phyloP scores from a whole-genome alignment of 1,284 basidiomycete genomes.

The Melampsora americana region DNA sequence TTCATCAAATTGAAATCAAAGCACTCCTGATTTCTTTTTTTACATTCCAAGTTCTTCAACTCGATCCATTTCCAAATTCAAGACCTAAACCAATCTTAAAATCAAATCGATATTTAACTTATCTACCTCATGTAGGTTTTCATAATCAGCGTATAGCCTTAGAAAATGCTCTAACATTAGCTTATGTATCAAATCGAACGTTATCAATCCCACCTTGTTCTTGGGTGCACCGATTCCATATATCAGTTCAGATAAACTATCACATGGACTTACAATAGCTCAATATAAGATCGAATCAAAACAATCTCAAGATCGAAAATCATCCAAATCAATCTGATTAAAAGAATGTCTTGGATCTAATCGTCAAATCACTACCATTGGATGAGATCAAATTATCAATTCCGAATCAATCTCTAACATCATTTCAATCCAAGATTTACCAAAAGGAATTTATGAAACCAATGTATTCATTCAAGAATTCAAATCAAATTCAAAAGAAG shows the following conservation, averaged over 20 bases:
- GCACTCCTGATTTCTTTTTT: too few relatives aligned
- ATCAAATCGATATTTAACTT: constrained; percentile 42
- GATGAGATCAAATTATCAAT: constrained; percentile 31
- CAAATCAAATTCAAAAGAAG: not conserved
- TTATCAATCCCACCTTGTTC: constrained; percentile 67
- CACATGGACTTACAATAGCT: constrained; percentile 7
- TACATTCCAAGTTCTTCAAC: not conserved
- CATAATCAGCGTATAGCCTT: constrained; percentile 78
- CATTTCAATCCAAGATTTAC: not conserved
- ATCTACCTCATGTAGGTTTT: constrained; percentile 59
- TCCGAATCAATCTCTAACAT: not conserved
- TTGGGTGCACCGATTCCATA: constrained; percentile 57
- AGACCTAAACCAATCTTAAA: not conserved
- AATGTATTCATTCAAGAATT: not conserved
- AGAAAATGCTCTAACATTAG: constrained; percentile 71
- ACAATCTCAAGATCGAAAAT: not conserved
- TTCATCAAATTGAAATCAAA: too few relatives aligned
- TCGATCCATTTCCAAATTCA: not conserved
- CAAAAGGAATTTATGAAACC: not conserved
- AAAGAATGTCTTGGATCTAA: constrained; percentile 19
- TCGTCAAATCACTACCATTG: constrained; percentile 11
- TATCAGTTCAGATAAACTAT: constrained; percentile 27
- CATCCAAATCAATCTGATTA: not conserved
- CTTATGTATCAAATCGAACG: constrained; percentile 67
- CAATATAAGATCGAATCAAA: constrained; percentile 12